Evolutionary conservation across 2,329 filamentous ascomycete species (phyloP).

Genomic region (Emergomyces orientalis): DNA sequence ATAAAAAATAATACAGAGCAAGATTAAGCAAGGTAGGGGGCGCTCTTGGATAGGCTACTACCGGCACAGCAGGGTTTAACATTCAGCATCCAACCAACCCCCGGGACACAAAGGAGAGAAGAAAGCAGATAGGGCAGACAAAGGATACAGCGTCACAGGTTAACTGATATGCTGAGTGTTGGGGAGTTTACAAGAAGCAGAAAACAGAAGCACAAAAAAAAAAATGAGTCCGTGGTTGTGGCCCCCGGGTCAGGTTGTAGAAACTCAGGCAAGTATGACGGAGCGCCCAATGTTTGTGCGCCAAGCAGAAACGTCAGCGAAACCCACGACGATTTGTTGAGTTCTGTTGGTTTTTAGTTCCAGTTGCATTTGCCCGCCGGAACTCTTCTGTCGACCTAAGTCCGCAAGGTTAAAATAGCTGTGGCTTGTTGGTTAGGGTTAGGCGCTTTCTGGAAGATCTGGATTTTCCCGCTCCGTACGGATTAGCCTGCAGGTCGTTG

Average conservation of each 20-base stretch:
- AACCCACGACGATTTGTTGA: background rate
- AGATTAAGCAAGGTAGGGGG: background rate
- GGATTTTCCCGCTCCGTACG: too few relatives aligned
- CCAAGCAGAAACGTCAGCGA: background rate
- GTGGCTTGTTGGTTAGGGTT: background rate
- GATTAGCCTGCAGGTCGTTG: too few relatives aligned
- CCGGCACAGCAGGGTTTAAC: too few relatives aligned
- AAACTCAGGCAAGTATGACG: background rate
- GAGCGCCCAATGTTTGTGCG: background rate
- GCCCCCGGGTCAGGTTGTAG: background rate
- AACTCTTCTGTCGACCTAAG: too few relatives aligned
- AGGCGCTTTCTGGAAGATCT: background rate
- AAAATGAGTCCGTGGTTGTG: background rate
- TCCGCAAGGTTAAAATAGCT: too few relatives aligned
- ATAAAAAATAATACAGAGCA: background rate
- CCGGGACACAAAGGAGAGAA: background rate
- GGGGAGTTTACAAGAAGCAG: too few relatives aligned
- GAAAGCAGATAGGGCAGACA: background rate
- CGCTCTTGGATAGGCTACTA: background rate
- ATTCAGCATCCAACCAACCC: background rate
- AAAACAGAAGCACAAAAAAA: background rate
- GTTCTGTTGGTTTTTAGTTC: too few relatives aligned
- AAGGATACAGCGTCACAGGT: background rate
- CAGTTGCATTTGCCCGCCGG: too few relatives aligned
- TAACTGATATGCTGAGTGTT: background rate